These are phyloP conservation scores for Gossypioides kirkii DNA, from an alignment of 345 rosid species.

Conservation along the genomic window DNA sequence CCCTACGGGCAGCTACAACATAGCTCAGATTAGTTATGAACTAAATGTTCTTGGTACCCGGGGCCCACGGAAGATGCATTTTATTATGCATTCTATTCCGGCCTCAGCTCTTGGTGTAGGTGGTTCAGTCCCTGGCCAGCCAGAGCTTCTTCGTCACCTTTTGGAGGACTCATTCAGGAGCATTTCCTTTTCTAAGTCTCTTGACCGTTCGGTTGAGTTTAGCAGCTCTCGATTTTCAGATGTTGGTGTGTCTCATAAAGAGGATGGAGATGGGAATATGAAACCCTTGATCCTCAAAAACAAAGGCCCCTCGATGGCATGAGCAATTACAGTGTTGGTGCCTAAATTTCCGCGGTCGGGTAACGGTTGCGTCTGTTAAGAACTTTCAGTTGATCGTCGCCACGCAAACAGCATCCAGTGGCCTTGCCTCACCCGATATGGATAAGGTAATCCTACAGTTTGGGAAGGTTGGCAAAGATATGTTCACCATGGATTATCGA, in stretches of 20 bases:
- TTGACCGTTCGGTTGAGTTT: slow-evolving; percentile 41
- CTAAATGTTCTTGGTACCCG: slow-evolving; percentile 57
- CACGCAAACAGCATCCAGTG: slow-evolving; percentile 25
- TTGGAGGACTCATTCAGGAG: slow-evolving; percentile 44
- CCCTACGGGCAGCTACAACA: slow-evolving; percentile 52
- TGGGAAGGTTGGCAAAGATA: slow-evolving; percentile 91
- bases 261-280: slow-evolving; percentile 23
- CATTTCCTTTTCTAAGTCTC: slow-evolving; percentile 45
- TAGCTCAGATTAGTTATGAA: slow-evolving; percentile 50
- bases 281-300: slow-evolving; percentile 51
- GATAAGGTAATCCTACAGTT: slow-evolving; percentile 93
- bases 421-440: slow-evolving; percentile 41
- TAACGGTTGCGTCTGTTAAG: slow-evolving; percentile 62
- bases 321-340: slow-evolving; percentile 66
- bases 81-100: slow-evolving; percentile 58
- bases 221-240: slow-evolving; percentile 46
- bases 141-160: slow-evolving; percentile 38
- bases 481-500: slow-evolving; percentile 95
- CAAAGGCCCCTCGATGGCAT: slow-evolving; percentile 69
- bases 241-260: slow-evolving; percentile 10
- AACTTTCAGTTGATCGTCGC: slow-evolving; percentile 56
- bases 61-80: slow-evolving; percentile 62
- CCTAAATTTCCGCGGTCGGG: slow-evolving; percentile 57
- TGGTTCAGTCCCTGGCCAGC: slow-evolving; percentile 55
- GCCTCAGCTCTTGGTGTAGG: slow-evolving; percentile 47